phyloP scores from a whole-genome alignment of 306 rosid genomes.

The Ochetophila trinervis region DNA sequence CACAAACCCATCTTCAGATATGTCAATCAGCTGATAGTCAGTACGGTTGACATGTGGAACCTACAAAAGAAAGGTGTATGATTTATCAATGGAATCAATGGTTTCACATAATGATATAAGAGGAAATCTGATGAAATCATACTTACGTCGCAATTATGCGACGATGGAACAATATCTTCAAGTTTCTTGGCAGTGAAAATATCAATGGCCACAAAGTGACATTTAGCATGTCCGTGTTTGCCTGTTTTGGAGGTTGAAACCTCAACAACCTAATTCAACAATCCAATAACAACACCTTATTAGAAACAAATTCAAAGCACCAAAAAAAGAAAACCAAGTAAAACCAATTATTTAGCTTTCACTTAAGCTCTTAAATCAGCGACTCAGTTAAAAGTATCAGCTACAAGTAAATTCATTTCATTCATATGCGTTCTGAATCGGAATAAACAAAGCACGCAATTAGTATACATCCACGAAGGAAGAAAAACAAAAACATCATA shows the following conservation, averaged over 20 bases:
- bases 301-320: not conserved
- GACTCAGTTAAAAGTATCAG: no score
- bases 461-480: no score
- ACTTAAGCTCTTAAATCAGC: no score
- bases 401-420: no score
- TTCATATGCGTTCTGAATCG: no score
- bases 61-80: slow-evolving; percentile 18
- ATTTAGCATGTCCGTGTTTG: slow-evolving; percentile 89
- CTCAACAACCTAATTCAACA: slow-evolving; percentile 65
- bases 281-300: not conserved
- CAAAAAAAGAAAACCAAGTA: not conserved
- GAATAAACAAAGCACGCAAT: no score
- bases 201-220: slow-evolving; percentile 84
- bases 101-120: not conserved
- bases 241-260: slow-evolving; percentile 91
- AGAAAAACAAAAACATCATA: not conserved
- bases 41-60: slow-evolving; percentile 86
- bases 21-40: slow-evolving; percentile 83
- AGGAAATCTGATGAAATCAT: not conserved
- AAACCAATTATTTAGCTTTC: no score
- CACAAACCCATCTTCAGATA: slow-evolving; percentile 87
- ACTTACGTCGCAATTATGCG: slow-evolving; percentile 84
- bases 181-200: slow-evolving; percentile 79
- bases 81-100: no score
- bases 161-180: slow-evolving; percentile 87